Base-by-base conservation (phyloP, 164 flowering plant genomes). In the Nymphaea thermarum region DNA sequence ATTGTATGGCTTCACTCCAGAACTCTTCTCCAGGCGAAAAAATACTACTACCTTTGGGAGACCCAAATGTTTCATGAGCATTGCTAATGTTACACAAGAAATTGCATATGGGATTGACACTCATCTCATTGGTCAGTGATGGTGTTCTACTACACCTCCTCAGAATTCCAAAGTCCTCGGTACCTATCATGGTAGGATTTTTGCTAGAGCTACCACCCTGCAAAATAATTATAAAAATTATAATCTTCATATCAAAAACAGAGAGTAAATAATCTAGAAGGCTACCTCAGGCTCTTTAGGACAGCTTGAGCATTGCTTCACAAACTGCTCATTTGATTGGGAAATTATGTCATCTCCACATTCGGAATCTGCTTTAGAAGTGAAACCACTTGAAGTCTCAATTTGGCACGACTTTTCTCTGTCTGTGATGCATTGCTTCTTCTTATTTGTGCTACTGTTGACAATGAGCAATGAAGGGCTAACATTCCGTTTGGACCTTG, bases 11-110 rank as follows among this genome's bases (percentile, higher is more conserved):
- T 80, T 94, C 98, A 68, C 83, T 79, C 97, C 98, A 94, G 62
- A 94, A 94, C 68, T 82, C 82, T 72, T 94, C 98, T 73, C 98
- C 98, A 62, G 97, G 98, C 72, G 98, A 94, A 81, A 88, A 82
- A 12, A 83, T 72, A 57, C 90, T 88, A 78, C 85, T 84, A 64
- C 96, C 86, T 66, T 75, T 72, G 63, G 68, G 68, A 64, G 92
- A 88, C 65, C 76, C 82, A 72, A 53, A 72, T 67, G 77, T 65
- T 71, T 64, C 63, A 7, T 71, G 43, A 68, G 73, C 74, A 43
- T 45, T 73, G 67, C 70, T 68, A 68, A 74, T 74, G 42, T 45
- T 73, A 66, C 69, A 67, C 60, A 60, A 66, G 43, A 76, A 44
- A 43, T 82, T 75, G 68, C 97, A 91, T 47, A 94, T 85, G 65